A percentile compares a stretch with the other conserved stretches of the same genome.
Evolutionary conservation across 1,139 yeast genomes (phyloP).

Genomic region (Geotrichum fermentans): DNA sequence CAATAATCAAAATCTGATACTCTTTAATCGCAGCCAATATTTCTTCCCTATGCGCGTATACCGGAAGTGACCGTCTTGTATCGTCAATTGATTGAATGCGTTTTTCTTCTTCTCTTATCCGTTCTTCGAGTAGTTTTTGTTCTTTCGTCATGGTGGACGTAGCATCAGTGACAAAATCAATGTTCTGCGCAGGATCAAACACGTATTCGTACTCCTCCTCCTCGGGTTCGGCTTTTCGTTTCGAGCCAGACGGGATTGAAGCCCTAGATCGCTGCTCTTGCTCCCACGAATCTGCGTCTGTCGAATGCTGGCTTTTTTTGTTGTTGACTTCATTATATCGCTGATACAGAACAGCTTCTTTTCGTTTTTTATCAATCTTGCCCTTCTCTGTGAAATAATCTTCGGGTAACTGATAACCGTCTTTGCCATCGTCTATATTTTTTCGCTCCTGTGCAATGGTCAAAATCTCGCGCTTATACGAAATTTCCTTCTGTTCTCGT

Average conservation of each 20-base stretch:
- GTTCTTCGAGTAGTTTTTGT: constrained; percentile 32
- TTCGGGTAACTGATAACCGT: constrained; percentile 52
- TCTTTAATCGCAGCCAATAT: constrained; percentile 58
- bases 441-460: constrained; percentile 43
- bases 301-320: constrained; percentile 15
- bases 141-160: constrained; percentile 31
- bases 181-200: constrained; percentile 71
- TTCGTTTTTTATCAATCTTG: constrained; percentile 49
- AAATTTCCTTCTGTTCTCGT: constrained; percentile 50
- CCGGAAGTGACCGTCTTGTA: constrained; percentile 69
- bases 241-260: constrained; percentile 18
- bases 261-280: constrained; percentile 55
- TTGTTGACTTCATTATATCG: constrained; percentile 31
- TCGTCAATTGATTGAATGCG: constrained; percentile 43
- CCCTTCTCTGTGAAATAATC: constrained; percentile 53
- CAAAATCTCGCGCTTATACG: constrained; percentile 47
- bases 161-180: constrained; percentile 54
- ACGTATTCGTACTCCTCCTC: constrained; percentile 68
- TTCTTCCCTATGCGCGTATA: constrained; percentile 56
- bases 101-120: constrained; percentile 42
- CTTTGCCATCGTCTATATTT: constrained; percentile 34
- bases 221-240: constrained; percentile 23
- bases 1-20: constrained; percentile 77
- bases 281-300: constrained; percentile 59
- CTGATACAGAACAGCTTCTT: constrained; percentile 41